Conservation (phyloP, 2,329 filamentous ascomycete species). For the Triangularia verruculosa region DNA sequence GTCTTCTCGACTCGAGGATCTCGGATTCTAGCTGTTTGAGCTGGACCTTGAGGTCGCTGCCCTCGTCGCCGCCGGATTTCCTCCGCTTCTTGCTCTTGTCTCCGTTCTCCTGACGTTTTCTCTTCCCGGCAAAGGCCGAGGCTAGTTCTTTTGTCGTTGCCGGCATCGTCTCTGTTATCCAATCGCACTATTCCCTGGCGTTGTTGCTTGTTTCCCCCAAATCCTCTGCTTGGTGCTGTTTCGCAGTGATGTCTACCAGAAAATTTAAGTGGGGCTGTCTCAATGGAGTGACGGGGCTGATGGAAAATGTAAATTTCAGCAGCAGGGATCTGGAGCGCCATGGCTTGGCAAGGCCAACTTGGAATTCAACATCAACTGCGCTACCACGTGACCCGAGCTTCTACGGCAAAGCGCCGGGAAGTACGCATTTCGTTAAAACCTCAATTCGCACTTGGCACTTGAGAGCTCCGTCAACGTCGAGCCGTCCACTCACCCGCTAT, state of each 20-base stretch:
- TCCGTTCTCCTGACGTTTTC: slow-evolving; percentile 47
- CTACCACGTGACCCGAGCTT: slow-evolving; percentile 35
- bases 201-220: neutral
- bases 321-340: neutral
- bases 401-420: slow-evolving; percentile 49
- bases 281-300: neutral
- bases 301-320: slow-evolving; percentile 2
- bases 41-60: slow-evolving; percentile 55
- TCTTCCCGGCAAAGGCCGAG: slow-evolving; percentile 38
- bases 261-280: slow-evolving; percentile 10
- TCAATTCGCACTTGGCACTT: slow-evolving; percentile 40
- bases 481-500: slow-evolving; percentile 49
- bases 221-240: neutral
- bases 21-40: slow-evolving; percentile 75
- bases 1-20: slow-evolving; percentile 79
- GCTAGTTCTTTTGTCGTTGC: slow-evolving; percentile 6
- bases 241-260: neutral
- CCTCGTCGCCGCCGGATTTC: slow-evolving; percentile 45
- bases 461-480: slow-evolving; percentile 43
- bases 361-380: slow-evolving; percentile 34
- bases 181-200: neutral
- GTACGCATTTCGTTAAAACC: slow-evolving; percentile 37
- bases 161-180: slow-evolving; percentile 12
- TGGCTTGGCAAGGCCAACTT: neutral
- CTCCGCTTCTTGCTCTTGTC: slow-evolving; percentile 50